Conservation (phyloP, 805 yeast species). For the Wickerhamomyces canadensis region DNA sequence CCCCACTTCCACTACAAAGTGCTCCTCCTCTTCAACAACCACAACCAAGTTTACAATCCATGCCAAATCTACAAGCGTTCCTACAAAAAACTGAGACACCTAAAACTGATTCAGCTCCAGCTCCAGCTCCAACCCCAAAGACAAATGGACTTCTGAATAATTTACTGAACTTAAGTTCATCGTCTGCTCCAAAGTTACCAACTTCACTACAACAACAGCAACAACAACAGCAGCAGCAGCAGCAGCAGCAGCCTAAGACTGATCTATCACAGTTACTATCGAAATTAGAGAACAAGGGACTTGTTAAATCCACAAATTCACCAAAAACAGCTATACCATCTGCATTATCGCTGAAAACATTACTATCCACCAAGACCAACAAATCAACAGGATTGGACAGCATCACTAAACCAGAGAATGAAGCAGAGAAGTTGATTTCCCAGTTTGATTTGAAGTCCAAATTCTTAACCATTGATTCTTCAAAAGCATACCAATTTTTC, state of each 20-base stretch:
- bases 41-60: no score
- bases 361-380: conserved; percentile 1
- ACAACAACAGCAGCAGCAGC: no score
- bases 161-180: conserved; percentile 13
- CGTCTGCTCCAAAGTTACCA: conserved; percentile 6
- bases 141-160: conserved; percentile 12
- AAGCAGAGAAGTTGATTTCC: conserved; percentile 3
- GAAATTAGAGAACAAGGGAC: conserved; percentile 16
- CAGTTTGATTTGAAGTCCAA: conserved; percentile 25
- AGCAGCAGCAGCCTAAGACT: no score
- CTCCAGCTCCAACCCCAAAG: background rate
- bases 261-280: conserved; percentile 16
- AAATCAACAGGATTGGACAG: conserved; percentile 1
- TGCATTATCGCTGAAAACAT: conserved; percentile 4
- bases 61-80: conserved; percentile 1
- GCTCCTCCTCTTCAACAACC: conserved; percentile 12
- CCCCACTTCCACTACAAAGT: conserved; percentile 16
- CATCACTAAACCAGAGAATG: background rate
- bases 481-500: conserved; percentile 25
- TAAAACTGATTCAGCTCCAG: background rate
- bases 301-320: conserved; percentile 13
- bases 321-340: conserved; percentile 9
- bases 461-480: conserved; percentile 36
- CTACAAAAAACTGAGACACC: background rate
- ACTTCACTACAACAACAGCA: conserved; percentile 1